These are phyloP conservation scores for Sextonia rubra DNA, from an alignment of 164 flowering plant genomes.

Conservation along the genomic window DNA sequence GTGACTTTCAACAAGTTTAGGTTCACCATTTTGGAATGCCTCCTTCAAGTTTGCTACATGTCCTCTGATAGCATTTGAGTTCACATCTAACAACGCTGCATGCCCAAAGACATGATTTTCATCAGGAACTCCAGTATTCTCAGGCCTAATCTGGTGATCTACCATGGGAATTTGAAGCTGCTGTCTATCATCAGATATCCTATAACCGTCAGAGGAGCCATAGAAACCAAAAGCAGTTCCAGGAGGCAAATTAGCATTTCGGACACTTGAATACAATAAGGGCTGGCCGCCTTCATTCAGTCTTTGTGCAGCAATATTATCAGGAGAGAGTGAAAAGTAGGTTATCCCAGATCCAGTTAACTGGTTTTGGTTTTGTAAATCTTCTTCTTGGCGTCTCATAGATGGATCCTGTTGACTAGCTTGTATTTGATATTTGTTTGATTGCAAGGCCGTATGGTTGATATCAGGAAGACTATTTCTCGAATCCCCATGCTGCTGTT, in stretches of 20 bases:
- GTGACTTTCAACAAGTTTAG: slow-evolving; percentile 33
- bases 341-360: slow-evolving; percentile 23
- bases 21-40: slow-evolving; percentile 29
- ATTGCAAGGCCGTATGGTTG: slow-evolving; percentile 25
- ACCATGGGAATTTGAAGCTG: slow-evolving; percentile 22
- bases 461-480: slow-evolving; percentile 39
- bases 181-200: slow-evolving; percentile 21
- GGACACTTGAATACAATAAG: slow-evolving; percentile 30
- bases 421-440: slow-evolving; percentile 20
- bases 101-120: slow-evolving; percentile 4
- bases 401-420: slow-evolving; percentile 16
- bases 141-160: slow-evolving; percentile 27
- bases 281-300: slow-evolving; percentile 44
- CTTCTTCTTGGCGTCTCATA: slow-evolving; percentile 28
- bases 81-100: slow-evolving; percentile 22
- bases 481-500: slow-evolving; percentile 19
- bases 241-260: slow-evolving; percentile 30
- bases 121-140: slow-evolving; percentile 18
- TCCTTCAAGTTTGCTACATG: slow-evolving; percentile 38
- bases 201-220: slow-evolving; percentile 27
- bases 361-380: slow-evolving; percentile 21
- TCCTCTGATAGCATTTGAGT: slow-evolving; percentile 25
- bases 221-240: slow-evolving; percentile 24
- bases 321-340: slow-evolving; percentile 26
- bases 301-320: slow-evolving; percentile 30